phyloP scores from a whole-genome alignment of 2,329 filamentous ascomycete genomes.

The Aspergillus alliaceus region DNA sequence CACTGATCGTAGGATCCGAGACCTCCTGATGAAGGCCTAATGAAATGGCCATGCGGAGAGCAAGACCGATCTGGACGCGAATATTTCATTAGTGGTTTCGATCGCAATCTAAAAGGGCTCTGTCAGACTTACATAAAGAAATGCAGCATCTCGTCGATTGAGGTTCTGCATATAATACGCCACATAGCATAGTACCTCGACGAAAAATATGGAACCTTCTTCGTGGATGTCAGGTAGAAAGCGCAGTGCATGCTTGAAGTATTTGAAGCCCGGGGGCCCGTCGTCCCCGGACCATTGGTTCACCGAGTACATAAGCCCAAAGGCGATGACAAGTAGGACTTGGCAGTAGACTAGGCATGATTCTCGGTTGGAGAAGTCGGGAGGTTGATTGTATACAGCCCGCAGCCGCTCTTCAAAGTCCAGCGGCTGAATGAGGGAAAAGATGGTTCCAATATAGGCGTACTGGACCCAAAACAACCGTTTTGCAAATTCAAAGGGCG shows the following conservation, averaged over 20 bases:
- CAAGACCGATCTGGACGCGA: conserved; percentile 46
- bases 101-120: not conserved
- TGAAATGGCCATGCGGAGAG: conserved; percentile 58
- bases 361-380: conserved; percentile 46
- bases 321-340: conserved; percentile 54
- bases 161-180: conserved; percentile 61
- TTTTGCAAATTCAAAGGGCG: conserved; percentile 53
- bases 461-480: conserved; percentile 55
- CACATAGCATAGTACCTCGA: conserved; percentile 56
- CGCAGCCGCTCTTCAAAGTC: conserved; percentile 50
- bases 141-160: conserved; percentile 56
- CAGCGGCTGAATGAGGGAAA: conserved; percentile 52
- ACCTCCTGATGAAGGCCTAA: conserved; percentile 58
- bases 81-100: not conserved
- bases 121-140: conserved; percentile 45
- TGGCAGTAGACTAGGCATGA: conserved; percentile 54
- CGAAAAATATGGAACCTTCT: conserved; percentile 54
- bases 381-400: conserved; percentile 45
- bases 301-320: conserved; percentile 58
- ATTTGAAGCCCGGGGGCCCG: conserved; percentile 57
- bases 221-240: conserved; percentile 58
- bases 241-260: conserved; percentile 53
- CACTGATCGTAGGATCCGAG: conserved; percentile 38
- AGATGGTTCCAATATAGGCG: conserved; percentile 59
- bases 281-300: conserved; percentile 56